These are phyloP conservation scores for Phoma sp. DNA, from an alignment of 2,329 filamentous ascomycete species.

Conservation along the genomic window DNA sequence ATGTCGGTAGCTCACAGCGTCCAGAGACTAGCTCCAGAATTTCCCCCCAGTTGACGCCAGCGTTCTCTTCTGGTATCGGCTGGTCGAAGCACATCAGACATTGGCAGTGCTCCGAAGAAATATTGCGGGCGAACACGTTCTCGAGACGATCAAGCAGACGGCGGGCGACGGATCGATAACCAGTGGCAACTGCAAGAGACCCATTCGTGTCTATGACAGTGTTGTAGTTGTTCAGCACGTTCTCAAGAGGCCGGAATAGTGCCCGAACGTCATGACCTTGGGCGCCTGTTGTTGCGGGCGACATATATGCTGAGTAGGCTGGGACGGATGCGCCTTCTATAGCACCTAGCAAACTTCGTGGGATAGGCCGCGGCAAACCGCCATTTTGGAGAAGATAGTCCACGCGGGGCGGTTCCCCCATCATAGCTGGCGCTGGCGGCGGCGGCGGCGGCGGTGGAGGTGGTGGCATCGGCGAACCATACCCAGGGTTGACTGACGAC, in stretches of 20 bases:
- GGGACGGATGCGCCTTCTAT: slow-evolving; percentile 63
- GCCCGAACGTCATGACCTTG: slow-evolving; percentile 66
- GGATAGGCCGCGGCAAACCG: slow-evolving; percentile 73
- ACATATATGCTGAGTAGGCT: slow-evolving; percentile 65
- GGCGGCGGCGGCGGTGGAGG: slow-evolving; percentile 61
- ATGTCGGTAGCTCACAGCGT: slow-evolving; percentile 80
- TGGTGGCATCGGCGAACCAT: slow-evolving; percentile 61
- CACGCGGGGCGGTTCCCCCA: slow-evolving; percentile 76
- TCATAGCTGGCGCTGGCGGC: slow-evolving; percentile 73
- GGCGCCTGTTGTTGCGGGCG: slow-evolving; percentile 56
- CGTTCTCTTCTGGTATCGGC: slow-evolving; percentile 51
- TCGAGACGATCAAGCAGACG: slow-evolving; percentile 88
- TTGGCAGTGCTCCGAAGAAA: slow-evolving; percentile 82
- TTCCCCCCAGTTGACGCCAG: slow-evolving; percentile 91
- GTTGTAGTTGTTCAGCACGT: slow-evolving; percentile 84
- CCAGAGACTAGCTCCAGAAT: slow-evolving; percentile 92
- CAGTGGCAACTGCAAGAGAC: slow-evolving; percentile 91
- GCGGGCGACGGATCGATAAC: slow-evolving; percentile 92
- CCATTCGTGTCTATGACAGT: slow-evolving; percentile 82
- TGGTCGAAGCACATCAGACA: slow-evolving; percentile 80
- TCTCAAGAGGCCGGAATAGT: slow-evolving; percentile 83
- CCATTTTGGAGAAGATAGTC: slow-evolving; percentile 93
- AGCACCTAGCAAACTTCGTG: slow-evolving; percentile 74
- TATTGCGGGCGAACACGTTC: slow-evolving; percentile 90
- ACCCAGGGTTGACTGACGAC: slow-evolving; percentile 43